Percentiles rank a stretch among this genome's conserved stretches.
These are phyloP conservation scores for Hansenula lynferdii DNA, from an alignment of 1,139 yeast genomes.

Conservation along the genomic window DNA sequence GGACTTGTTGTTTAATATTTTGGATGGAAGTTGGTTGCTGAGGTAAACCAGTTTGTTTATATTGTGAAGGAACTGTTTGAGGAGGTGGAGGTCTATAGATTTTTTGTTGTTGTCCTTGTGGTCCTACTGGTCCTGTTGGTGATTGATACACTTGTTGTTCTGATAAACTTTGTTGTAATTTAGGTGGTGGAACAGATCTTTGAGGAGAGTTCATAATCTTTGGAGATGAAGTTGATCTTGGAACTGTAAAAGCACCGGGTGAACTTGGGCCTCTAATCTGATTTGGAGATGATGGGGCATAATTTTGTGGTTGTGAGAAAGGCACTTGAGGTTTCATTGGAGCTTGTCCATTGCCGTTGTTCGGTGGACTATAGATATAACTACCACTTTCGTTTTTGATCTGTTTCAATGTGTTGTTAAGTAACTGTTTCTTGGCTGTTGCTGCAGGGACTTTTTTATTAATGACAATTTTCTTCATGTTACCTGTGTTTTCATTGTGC, in stretches of 20 bases:
- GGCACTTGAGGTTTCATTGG: slow-evolving; percentile 3
- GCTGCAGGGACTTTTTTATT: slow-evolving; percentile 20
- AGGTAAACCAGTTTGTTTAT: too few species aligned
- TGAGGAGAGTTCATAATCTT: too few species aligned
- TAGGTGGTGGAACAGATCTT: too few species aligned
- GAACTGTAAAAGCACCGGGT: slow-evolving; percentile 19
- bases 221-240: not conserved
- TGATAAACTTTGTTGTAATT: slow-evolving; percentile 1
- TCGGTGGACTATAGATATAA: slow-evolving; percentile 4
- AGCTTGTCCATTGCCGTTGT: slow-evolving; percentile 6
- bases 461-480: slow-evolving; percentile 12
- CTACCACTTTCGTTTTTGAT: slow-evolving; percentile 14
- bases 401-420: slow-evolving; percentile 24
- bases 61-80: too few species aligned
- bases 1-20: not conserved
- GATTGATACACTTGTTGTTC: too few species aligned
- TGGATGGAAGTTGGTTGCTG: not conserved
- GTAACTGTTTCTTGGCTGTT: slow-evolving; percentile 30
- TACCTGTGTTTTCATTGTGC: slow-evolving; percentile 11
- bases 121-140: too few species aligned
- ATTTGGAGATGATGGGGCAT: too few species aligned
- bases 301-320: too few species aligned
- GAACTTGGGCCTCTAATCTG: slow-evolving; percentile 14
- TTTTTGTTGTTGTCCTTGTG: too few species aligned
- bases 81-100: too few species aligned